Conservation (phyloP, 176 grass and related monocot genomes). For the Oryza glaberrima region DNA sequence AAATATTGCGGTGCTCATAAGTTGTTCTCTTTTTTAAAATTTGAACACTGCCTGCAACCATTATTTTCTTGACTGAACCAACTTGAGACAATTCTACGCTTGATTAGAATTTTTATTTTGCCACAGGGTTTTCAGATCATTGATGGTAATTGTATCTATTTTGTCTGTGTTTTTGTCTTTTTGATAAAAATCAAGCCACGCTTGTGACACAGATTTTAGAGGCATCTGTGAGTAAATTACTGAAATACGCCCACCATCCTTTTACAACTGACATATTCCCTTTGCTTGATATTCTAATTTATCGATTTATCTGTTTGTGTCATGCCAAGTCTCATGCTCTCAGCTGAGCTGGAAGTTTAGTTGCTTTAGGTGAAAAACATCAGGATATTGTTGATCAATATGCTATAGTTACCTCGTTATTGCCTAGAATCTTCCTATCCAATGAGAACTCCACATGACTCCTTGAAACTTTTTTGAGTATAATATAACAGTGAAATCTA, state of each 20-base stretch:
- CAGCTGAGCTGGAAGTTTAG: conserved; percentile 13
- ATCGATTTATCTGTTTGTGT: background rate
- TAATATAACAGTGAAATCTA: conserved; percentile 36
- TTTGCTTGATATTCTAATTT: background rate
- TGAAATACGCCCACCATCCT: conserved; percentile 15
- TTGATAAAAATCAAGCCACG: background rate
- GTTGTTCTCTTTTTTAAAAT: background rate
- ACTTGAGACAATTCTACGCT: background rate
- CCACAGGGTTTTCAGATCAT: background rate
- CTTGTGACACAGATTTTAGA: background rate
- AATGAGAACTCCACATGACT: conserved; percentile 19
- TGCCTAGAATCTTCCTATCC: conserved; percentile 35
- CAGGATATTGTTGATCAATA: conserved; percentile 27
- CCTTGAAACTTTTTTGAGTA: conserved; percentile 10
- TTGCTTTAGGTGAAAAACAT: conserved; percentile 15
- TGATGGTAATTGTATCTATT: background rate
- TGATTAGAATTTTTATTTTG: background rate
- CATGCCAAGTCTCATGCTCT: conserved; percentile 1
- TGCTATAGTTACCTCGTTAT: conserved; percentile 21
- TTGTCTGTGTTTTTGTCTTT: background rate
- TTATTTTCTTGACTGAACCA: background rate
- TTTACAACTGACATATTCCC: conserved; percentile 1
- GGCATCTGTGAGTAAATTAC: conserved; percentile 8
- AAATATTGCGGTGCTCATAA: background rate
- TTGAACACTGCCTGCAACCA: background rate